Conservation (phyloP, 176 grass and related monocot species). For the Paspalum notatum region DNA sequence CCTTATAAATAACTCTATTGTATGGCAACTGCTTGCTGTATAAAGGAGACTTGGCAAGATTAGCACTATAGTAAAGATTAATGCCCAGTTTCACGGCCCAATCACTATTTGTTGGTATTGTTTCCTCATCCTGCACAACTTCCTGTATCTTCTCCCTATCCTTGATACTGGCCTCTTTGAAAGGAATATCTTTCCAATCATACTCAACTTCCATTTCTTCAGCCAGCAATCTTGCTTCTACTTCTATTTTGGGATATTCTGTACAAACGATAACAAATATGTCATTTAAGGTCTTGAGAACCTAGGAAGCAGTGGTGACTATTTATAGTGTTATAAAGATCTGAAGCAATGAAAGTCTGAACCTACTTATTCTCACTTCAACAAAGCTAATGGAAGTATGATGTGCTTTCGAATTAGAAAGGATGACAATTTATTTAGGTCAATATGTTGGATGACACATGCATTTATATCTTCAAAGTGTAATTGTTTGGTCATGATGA, state of each 20-base stretch:
- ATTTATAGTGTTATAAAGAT: conserved; percentile 20
- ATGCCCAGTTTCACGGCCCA: conserved; percentile 96
- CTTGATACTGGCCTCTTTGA: conserved; percentile 58
- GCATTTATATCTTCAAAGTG: conserved; percentile 6
- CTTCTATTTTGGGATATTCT: conserved; percentile 96
- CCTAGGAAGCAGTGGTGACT: neutral
- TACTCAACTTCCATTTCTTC: conserved; percentile 67
- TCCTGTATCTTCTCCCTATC: conserved; percentile 64
- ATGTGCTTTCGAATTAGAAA: conserved; percentile 10
- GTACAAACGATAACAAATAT: conserved; percentile 50
- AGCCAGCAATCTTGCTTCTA: conserved; percentile 74
- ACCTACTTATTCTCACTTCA: conserved; percentile 31
- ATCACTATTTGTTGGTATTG: conserved; percentile 72
- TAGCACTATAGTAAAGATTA: conserved; percentile 95
- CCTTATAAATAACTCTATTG: conserved; percentile 83
- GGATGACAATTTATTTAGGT: neutral
- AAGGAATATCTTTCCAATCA: conserved; percentile 76
- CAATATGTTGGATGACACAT: neutral
- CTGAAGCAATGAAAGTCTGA: conserved; percentile 22
- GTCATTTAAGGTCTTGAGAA: conserved; percentile 37
- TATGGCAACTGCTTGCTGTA: conserved; percentile 90
- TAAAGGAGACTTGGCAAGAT: conserved; percentile 82
- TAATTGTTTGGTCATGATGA: neutral
- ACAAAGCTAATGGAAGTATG: conserved; percentile 16
- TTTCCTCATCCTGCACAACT: conserved; percentile 72